Percentiles rank a stretch among this genome's conserved stretches.
Conservation (phyloP, 2,329 filamentous ascomycete genomes). For the Trichoderma arundinaceum region DNA sequence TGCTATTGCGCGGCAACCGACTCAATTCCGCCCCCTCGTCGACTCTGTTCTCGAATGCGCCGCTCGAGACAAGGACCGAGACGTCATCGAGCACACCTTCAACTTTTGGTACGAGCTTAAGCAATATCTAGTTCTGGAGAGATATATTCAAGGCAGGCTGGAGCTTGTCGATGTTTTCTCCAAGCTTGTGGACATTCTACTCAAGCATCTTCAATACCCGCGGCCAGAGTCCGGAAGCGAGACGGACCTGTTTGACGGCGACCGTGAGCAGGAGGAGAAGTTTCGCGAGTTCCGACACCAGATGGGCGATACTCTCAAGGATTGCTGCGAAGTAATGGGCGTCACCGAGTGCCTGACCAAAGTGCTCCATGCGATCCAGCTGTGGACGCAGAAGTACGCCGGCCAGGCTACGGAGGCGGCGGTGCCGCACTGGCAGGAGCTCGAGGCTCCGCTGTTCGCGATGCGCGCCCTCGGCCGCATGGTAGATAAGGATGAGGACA, state of each 20-base stretch:
- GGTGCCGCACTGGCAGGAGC: conserved; percentile 93
- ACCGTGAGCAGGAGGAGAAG: conserved; percentile 93
- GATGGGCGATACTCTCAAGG: conserved; percentile 97
- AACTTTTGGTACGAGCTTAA: conserved; percentile 99
- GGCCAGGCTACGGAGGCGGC: conserved; percentile 72
- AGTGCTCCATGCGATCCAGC: conserved; percentile 81
- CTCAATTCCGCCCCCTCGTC: conserved; percentile 81
- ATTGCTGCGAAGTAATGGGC: conserved; percentile 94
- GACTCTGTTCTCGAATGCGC: conserved; percentile 93
- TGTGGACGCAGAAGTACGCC: conserved; percentile 86
- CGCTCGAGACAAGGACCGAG: conserved; percentile 82
- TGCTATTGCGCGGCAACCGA: conserved; percentile 82
- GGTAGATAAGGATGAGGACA: conserved; percentile 86
- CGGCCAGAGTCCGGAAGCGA: conserved; percentile 74
- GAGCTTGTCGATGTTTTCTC: conserved; percentile 83
- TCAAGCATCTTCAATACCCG: conserved; percentile 88
- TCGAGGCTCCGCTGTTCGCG: conserved; percentile 93
- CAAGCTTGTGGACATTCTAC: conserved; percentile 88
- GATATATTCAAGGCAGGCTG: conserved; percentile 81
- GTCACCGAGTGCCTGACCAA: conserved; percentile 90
- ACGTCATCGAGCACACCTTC: conserved; percentile 93
- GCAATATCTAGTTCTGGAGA: conserved; percentile 89
- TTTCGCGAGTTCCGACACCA: conserved; percentile 95
- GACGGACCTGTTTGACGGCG: conserved; percentile 89
- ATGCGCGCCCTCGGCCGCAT: conserved; percentile 96